Evolutionary conservation across 75 land plant species (phyloP).

Genomic region (Ceratopteris richardii): DNA sequence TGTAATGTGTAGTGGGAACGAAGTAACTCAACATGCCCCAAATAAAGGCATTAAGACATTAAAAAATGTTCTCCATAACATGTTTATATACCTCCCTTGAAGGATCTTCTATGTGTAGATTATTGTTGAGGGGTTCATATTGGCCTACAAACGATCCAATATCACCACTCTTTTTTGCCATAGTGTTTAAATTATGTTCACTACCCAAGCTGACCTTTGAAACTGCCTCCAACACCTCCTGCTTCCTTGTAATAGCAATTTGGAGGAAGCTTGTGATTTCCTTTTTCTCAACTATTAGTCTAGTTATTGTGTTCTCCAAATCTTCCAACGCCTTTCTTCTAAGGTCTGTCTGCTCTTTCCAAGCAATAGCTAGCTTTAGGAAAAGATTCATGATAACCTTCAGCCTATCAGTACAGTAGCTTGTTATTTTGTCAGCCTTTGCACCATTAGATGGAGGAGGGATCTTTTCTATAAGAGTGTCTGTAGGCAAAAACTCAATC

Average conservation of each 20-base stretch:
- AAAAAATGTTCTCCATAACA: not conserved
- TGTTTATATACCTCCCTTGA: not conserved
- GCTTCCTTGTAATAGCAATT: constrained; percentile 35
- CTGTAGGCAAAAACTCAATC: not conserved
- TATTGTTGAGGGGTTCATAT: not conserved
- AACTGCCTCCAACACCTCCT: constrained; percentile 1
- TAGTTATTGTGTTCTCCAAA: constrained; percentile 39
- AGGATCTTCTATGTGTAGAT: not conserved
- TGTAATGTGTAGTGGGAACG: too few species aligned
- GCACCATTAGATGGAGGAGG: not conserved
- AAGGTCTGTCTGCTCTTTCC: constrained; percentile 28
- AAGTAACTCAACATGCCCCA: too few species aligned
- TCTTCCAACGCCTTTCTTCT: constrained; percentile 36
- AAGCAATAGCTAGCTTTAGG: not conserved
- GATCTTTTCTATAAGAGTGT: not conserved
- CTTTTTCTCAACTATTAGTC: constrained; percentile 62
- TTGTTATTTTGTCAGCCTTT: not conserved
- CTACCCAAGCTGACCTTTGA: constrained; percentile 1
- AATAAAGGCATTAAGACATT: too few species aligned
- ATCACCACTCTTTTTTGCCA: not conserved
- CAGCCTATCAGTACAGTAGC: not conserved
- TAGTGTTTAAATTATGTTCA: not conserved
- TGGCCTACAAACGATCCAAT: not conserved
- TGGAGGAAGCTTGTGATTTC: constrained; percentile 68
- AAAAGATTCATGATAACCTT: not conserved